Percentiles rank a stretch among this genome's conserved stretches.
Evolutionary conservation across 371 early-diverging fungal genomes (phyloP).

Genomic region (Mucor indicus): DNA sequence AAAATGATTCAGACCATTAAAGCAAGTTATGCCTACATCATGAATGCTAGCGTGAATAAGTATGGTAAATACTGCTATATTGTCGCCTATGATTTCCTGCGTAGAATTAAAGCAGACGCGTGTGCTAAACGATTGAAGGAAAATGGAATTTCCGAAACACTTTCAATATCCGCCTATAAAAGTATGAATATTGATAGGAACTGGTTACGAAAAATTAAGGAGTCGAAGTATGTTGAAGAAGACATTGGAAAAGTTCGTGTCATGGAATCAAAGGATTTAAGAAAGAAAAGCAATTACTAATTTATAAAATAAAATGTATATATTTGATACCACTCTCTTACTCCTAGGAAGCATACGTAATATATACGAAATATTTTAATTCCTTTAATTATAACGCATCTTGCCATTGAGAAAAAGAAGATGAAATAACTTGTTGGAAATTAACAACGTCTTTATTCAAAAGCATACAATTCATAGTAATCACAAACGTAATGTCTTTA

Average conservation of each 20-base stretch:
- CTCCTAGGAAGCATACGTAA: too few species aligned
- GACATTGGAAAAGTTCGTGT: neutral
- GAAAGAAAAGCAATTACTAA: too few species aligned
- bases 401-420: too few species aligned
- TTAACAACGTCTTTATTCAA: too few species aligned
- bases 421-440: too few species aligned
- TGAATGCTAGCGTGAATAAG: slow-evolving; percentile 4
- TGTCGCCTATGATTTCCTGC: slow-evolving; percentile 22
- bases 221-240: neutral
- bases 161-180: slow-evolving; percentile 5
- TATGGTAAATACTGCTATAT: slow-evolving; percentile 27
- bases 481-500: too few species aligned
- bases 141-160: slow-evolving; percentile 7
- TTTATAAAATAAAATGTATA: too few species aligned
- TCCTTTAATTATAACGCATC: too few species aligned
- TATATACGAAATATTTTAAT: too few species aligned
- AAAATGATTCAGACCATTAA: slow-evolving; percentile 13
- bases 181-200: slow-evolving; percentile 14
- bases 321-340: too few species aligned
- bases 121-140: slow-evolving; percentile 4
- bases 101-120: slow-evolving; percentile 31
- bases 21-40: slow-evolving; percentile 24
- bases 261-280: neutral
- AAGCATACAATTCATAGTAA: too few species aligned
- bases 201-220: slow-evolving; percentile 12